Evolutionary conservation across 1,284 basidiomycete species (phyloP).

Genomic region (Xanthoconium separans): DNA sequence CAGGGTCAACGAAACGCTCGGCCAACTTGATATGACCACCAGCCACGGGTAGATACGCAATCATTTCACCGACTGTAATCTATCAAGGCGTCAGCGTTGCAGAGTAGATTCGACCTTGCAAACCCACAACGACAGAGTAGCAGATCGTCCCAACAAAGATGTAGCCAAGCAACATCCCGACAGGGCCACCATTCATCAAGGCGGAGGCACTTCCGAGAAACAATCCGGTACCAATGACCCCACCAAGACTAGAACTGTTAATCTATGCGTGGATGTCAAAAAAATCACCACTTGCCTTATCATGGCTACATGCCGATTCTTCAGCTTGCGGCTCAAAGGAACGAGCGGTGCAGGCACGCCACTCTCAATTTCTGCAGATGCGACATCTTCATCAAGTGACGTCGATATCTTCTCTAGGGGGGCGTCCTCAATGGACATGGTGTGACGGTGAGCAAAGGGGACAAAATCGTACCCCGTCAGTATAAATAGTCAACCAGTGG

Average conservation of each 20-base stretch:
- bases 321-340: slow-evolving; percentile 14
- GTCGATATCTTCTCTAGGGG: slow-evolving; percentile 1
- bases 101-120: background rate
- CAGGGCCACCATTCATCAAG: slow-evolving; percentile 26
- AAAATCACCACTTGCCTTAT: slow-evolving; percentile 15
- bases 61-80: slow-evolving; percentile 34
- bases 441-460: background rate
- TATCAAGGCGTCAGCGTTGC: background rate
- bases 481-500: background rate
- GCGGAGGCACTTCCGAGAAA: slow-evolving; percentile 36
- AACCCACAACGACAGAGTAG: slow-evolving; percentile 22
- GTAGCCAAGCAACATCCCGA: slow-evolving; percentile 33
- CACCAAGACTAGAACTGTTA: slow-evolving; percentile 29
- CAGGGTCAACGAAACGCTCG: slow-evolving; percentile 65
- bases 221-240: slow-evolving; percentile 48
- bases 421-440: slow-evolving; percentile 1
- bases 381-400: background rate
- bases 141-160: slow-evolving; percentile 29
- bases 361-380: background rate
- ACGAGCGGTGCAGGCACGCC: too few species aligned
- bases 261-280: background rate
- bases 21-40: slow-evolving; percentile 68
- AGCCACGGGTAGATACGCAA: slow-evolving; percentile 37
- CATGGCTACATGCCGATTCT: slow-evolving; percentile 28
- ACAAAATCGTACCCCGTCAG: too few species aligned